Conservation (phyloP, 768 basidiomycete species). For the Tulasnella sp. region DNA sequence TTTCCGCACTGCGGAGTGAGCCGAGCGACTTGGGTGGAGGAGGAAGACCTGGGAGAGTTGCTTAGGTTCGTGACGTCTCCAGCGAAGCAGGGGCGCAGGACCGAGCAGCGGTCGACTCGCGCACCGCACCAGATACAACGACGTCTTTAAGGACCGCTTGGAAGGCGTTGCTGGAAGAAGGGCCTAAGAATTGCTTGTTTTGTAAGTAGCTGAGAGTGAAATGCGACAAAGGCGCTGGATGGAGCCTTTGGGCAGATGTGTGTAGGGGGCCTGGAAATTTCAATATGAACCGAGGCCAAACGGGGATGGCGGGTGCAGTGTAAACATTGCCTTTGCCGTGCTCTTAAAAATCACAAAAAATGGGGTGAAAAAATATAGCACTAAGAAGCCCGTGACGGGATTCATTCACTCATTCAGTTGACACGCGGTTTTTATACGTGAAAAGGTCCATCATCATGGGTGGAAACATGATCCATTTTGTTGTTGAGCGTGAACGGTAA, state of each 20-base stretch:
- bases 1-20: neutral
- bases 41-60: neutral
- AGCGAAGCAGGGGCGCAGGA: neutral
- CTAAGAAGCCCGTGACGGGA: neutral
- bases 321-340: no score
- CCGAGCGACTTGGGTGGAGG: neutral
- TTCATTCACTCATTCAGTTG: neutral
- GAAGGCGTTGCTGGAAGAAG: neutral
- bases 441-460: neutral
- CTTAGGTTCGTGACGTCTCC: neutral
- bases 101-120: constrained; percentile 1
- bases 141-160: neutral
- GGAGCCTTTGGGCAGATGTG: neutral
- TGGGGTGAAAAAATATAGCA: neutral
- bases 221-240: neutral
- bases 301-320: neutral
- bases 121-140: neutral
- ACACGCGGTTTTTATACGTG: neutral
- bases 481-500: neutral
- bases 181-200: neutral
- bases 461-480: constrained; percentile 1
- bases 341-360: neutral
- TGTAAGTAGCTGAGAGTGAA: neutral
- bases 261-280: neutral
- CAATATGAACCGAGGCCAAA: neutral